phyloP scores from a whole-genome alignment of 1,284 basidiomycete genomes.

The Schizophyllum amplum region DNA sequence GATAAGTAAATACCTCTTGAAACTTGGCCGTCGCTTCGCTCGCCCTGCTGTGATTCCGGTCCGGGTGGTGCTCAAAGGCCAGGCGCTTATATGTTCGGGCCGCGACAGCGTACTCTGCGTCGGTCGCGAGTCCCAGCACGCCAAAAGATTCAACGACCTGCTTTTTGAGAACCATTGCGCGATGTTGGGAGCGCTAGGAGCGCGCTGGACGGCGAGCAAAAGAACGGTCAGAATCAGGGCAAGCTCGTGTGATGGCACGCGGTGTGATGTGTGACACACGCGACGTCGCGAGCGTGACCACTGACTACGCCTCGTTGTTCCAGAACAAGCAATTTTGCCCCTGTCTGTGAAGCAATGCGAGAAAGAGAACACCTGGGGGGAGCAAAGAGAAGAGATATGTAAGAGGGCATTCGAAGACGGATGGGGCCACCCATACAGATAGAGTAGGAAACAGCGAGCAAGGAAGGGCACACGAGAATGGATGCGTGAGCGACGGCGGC shows the following conservation, averaged over 20 bases:
- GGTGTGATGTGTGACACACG: not conserved
- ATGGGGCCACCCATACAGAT: too few relatives aligned
- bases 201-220: not conserved
- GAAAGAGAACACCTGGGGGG: too few relatives aligned
- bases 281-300: too few relatives aligned
- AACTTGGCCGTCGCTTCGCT: slow-evolving; percentile 21
- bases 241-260: not conserved
- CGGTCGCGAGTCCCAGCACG: slow-evolving; percentile 19
- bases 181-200: too few relatives aligned
- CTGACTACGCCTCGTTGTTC: too few relatives aligned
- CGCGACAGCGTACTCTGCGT: slow-evolving; percentile 19
- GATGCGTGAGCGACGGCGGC: too few relatives aligned
- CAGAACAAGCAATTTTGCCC: not conserved
- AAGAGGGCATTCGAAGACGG: too few relatives aligned
- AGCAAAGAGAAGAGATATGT: too few relatives aligned
- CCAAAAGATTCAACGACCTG: slow-evolving; percentile 23
- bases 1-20: slow-evolving; percentile 19
- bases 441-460: too few relatives aligned
- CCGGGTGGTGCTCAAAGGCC: slow-evolving; percentile 26
- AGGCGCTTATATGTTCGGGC: slow-evolving; percentile 24
- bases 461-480: too few relatives aligned
- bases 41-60: slow-evolving; percentile 19
- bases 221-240: not conserved
- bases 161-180: slow-evolving; percentile 18
- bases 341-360: not conserved